Base-by-base conservation (phyloP, 2,329 filamentous ascomycete genomes). In the Fusarium decemcellulare region DNA sequence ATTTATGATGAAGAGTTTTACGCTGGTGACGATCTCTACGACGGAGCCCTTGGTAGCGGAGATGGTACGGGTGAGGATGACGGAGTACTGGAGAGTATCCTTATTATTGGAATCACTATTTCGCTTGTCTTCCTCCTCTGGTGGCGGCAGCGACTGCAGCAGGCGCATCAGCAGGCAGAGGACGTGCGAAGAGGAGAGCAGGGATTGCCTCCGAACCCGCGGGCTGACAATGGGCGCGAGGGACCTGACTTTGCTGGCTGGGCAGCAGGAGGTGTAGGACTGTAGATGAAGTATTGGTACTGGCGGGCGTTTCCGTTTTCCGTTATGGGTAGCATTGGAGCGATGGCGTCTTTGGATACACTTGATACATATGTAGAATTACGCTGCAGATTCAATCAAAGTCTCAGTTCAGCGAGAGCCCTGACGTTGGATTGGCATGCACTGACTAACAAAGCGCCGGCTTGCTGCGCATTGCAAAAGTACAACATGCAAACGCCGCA, bases 61-160 rank as follows among this genome's bases (percentile, higher is more conserved):
- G 90, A 92, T 54, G 90, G 91, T 3, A 81, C 90, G 3, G 85
- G 92, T 32, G 92, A 95, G 53, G 73, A 75, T 30, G 93, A 94
- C 48, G 93, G 93, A 12, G 83, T 97, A 15, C 61, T 98, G 11
- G 96, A 98, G 80, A 95, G 92, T 44, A 81, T 98, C 27, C 84
- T 97, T 46, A 97, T 99, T 66, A 84, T 98, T 14, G 91, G 88
- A 2, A 82, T 98, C 14, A 91, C 93, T 1, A 90, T 90, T 14
- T 89, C 90, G 1, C 84, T 98, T 57, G 89, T 92, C 0, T 88
- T 93, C 55, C 83, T 98, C 34, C 86, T 98, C 15, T 97, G 94
- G 80, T 95, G 96, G 78, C 86, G 93, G 18, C 91, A 93, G 67
- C 90, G 89, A 76, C 84, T 90, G 63, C 92, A 93, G 75, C 84